Conservation (phyloP, 352 stramenopile species). For the Phytopythium aichiense region DNA sequence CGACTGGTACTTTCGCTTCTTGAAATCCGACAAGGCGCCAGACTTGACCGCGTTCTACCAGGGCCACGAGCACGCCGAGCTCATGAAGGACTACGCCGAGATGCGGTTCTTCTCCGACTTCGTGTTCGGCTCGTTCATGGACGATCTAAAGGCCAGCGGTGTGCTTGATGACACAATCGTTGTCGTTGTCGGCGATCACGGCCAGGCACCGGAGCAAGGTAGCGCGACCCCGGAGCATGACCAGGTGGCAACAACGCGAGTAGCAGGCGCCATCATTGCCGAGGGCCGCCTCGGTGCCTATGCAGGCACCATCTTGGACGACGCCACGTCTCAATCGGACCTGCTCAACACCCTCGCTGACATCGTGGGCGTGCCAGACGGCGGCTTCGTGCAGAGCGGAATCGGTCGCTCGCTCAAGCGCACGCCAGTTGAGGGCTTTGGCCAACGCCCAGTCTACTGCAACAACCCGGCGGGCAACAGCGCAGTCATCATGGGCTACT, state of each 20-base stretch:
- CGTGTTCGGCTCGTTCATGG: conserved; percentile 54
- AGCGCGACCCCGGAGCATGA: conserved; percentile 44
- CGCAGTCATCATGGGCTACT: conserved; percentile 44
- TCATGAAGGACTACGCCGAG: conserved; percentile 55
- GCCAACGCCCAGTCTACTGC: conserved; percentile 31
- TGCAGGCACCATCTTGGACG: conserved; percentile 34
- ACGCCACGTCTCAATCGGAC: conserved; percentile 46
- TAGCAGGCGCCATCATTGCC: conserved; percentile 52
- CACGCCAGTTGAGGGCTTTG: conserved; percentile 20
- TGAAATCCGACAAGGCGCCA: conserved; percentile 14
- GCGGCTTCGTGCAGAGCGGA: conserved; percentile 49
- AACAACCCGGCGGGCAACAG: conserved; percentile 58
- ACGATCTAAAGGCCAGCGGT: conserved; percentile 38
- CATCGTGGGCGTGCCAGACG: conserved; percentile 46
- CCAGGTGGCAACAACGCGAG: conserved; percentile 35
- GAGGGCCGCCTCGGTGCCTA: conserved; percentile 36
- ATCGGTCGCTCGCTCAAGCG: conserved; percentile 62
- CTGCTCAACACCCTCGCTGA: conserved; percentile 65
- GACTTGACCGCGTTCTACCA: conserved; percentile 46
- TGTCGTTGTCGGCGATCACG: conserved; percentile 59
- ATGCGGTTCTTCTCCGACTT: conserved; percentile 68
- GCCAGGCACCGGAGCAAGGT: conserved; percentile 45
- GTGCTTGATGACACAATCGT: conserved; percentile 71
- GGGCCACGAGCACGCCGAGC: conserved; percentile 32
- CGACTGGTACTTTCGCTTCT: conserved; percentile 51